phyloP scores from a whole-genome alignment of 257 asterid genomes.

The Rhazya stricta region DNA sequence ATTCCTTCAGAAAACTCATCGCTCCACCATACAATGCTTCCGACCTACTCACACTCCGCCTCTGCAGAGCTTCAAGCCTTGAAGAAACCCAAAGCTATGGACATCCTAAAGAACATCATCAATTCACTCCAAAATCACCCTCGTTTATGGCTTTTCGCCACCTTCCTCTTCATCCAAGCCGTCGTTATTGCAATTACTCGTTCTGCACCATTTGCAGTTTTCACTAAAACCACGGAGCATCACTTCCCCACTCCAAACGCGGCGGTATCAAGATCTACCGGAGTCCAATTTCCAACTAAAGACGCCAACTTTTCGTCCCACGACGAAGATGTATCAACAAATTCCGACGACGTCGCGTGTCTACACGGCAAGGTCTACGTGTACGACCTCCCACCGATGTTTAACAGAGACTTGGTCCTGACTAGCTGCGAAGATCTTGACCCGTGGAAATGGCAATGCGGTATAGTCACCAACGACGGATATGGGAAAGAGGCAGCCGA shows the following conservation, averaged over 20 bases:
- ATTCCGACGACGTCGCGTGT: conserved; percentile 40
- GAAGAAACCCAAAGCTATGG: conserved; percentile 30
- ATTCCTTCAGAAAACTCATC: not conserved
- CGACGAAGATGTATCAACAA: not conserved
- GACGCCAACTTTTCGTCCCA: not conserved
- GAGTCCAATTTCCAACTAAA: not conserved
- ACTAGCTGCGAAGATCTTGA: conserved; percentile 61
- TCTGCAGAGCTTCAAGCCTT: not conserved
- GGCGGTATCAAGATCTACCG: not conserved
- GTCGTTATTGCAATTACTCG: conserved; percentile 43
- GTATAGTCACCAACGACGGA: conserved; percentile 66
- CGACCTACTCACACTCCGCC: conserved; percentile 10
- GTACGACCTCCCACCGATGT: conserved; percentile 61
- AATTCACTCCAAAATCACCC: conserved; percentile 44
- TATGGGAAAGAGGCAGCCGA: conserved; percentile 56
- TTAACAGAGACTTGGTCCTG: conserved; percentile 46
- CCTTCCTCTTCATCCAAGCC: conserved; percentile 50
- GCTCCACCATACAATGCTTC: conserved; percentile 5
- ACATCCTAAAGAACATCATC: conserved; percentile 30
- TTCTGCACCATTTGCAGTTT: conserved; percentile 28
- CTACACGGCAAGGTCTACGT: conserved; percentile 68
- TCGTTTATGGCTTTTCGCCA: conserved; percentile 53
- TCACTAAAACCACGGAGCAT: conserved; percentile 14
- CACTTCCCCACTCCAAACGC: conserved; percentile 16
- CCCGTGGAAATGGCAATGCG: conserved; percentile 91